Base-by-base conservation (phyloP, 1,284 basidiomycete genomes). In the Cutaneotrichosporon cutaneum region DNA sequence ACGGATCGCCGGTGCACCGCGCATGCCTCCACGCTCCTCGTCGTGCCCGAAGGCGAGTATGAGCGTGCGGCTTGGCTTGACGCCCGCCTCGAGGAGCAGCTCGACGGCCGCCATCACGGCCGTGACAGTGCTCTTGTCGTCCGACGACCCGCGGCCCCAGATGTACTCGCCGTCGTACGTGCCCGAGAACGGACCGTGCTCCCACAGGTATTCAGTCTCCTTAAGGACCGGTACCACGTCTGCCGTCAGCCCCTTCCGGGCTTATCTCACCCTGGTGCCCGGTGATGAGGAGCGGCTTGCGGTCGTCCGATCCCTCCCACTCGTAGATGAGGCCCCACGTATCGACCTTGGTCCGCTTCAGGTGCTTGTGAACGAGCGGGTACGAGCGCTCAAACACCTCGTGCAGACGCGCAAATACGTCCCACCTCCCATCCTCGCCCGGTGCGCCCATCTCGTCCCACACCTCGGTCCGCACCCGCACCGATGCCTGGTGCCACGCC, bases 151-250 rank as follows among this genome's bases (percentile, higher is more conserved):
- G 53, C 80, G 59, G 32, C 79, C 78, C 75, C 76, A 80, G 55
- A 81, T 72, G 36, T 65, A 75, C 21, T 60, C 68, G 5, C 72
- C 77, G 56, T 80, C 77, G 63, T 72, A 76, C 64, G 69, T 61
- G 39, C 54, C 59, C 21, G 59, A 56, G 59, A 61, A 61, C 21
- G 59, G 86, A 5, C 83, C 83, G 61, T 87, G 79, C 0, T 71
- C 79, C 87, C 87, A 89, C 53, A 82, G 72, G 58, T 80, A 78
- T 10, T 82, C 72, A 4, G 85, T 83, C 54, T 82, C 74, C 18
- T 82, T 81, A 59, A 87, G 81, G 2, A 85, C 85, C 7, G 85
- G 85, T 2, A 86, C 85, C 32, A 83, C 84, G 60, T 80, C 82
- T 33, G 77, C 76, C 22, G 82, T 68, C n/a, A 84, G 72, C 59